Percentiles rank a stretch among this genome's conserved stretches.
phyloP scores from a whole-genome alignment of 2,329 filamentous ascomycete genomes.

The Talaromyces amestolkiae region DNA sequence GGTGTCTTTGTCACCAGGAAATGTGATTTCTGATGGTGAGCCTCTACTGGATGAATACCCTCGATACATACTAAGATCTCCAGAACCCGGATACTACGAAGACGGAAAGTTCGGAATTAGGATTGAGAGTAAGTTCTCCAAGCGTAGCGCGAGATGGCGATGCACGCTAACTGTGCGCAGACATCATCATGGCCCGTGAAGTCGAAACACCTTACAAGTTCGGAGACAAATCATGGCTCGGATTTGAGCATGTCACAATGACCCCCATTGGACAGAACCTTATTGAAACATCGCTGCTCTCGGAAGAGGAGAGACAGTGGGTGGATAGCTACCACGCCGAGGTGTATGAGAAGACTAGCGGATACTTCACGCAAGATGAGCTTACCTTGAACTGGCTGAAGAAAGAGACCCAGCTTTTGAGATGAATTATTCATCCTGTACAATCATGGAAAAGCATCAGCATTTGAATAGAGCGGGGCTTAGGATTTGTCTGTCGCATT shows the following conservation, averaged over 20 bases:
- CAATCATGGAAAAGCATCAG: not conserved
- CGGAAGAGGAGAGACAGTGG: constrained; percentile 73
- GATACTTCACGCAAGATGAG: constrained; percentile 70
- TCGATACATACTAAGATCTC: not conserved
- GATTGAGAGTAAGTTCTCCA: constrained; percentile 67
- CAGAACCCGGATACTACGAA: constrained; percentile 93
- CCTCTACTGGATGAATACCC: not conserved
- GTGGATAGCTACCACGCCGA: constrained; percentile 81
- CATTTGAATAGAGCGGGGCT: not conserved
- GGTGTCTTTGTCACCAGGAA: constrained; percentile 82
- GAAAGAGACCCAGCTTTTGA: constrained; percentile 72
- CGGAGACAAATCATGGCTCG: constrained; percentile 88
- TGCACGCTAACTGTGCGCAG: constrained; percentile 29
- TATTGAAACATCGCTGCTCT: constrained; percentile 72
- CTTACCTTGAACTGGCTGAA: constrained; percentile 76
- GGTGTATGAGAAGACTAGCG: constrained; percentile 76
- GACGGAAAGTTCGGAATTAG: constrained; percentile 92
- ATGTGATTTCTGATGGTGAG: constrained; percentile 79
- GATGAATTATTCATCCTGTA: constrained; percentile 21
- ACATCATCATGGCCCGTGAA: constrained; percentile 86
- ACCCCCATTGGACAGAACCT: constrained; percentile 89
- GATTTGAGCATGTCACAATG: constrained; percentile 97
- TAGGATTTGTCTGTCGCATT: not conserved
- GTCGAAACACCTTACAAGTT: constrained; percentile 84
- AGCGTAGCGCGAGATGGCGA: not conserved